Evolutionary conservation across 2,329 filamentous ascomycete species (phyloP), one percentile per base, ranked within the genome.

Genomic region (Elsinoe perseae): DNA sequence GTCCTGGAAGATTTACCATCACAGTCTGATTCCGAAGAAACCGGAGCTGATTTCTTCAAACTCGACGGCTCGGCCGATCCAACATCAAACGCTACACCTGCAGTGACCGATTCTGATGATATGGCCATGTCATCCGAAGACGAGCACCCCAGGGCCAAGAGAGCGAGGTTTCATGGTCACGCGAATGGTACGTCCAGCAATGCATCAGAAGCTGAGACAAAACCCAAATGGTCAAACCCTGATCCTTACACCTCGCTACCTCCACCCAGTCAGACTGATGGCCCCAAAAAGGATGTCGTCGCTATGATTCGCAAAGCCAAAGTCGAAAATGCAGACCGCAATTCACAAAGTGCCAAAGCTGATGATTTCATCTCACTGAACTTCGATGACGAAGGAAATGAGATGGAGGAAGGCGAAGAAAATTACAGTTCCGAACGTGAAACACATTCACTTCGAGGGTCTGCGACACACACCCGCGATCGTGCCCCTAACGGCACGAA

Each of bases 361-460:
- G 85, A 87, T 57, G 92, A 98, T 62, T 97, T 96, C 67, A 95
- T 98, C 56, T 95, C 92, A 0, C 87, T 92, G 58, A 86, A 84
- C 62, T 77, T 87, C 43, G 80, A 79, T 46, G 81, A 85, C 55
- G 79, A 80, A 23, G 62, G 62, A 3, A 52, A 57, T 61, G 64
- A 71, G 65, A 60, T 70, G 64, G 58, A 73, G 65, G 54, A 69
- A 67, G 21, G 70, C 67, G 65, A 73, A 66, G 57, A 71, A 4
- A 16, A 38, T 23, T 56, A 38, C 6, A 20, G 28, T n/a, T 40
- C 38, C 9, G 53, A 56, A 10, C n/a, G 48, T 16, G 40, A 46
- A 14, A 27, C 14, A 8, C 10, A 20, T 2, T 16, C 20, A 16
- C 10, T 42, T 27, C 52, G 23, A 7, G 10, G 48, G 14, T n/a